Evolutionary conservation across 2,329 filamentous ascomycete genomes (phyloP), one percentile per base, ranked within the genome.

Genomic region (Fusarium sp.): DNA sequence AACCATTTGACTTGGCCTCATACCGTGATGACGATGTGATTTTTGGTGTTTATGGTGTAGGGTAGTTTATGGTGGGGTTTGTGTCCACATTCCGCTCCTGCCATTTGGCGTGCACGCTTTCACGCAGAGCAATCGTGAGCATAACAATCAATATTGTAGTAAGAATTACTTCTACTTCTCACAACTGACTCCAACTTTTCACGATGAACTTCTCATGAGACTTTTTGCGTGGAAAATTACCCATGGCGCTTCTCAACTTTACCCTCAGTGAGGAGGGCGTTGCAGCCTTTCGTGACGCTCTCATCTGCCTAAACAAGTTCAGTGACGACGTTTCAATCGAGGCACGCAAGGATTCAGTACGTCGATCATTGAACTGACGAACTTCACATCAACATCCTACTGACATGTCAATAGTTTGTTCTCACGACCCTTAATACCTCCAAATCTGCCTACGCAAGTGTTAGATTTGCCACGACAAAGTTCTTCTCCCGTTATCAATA

Each of bases 281-380:
- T 43, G 83, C 84, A 8, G 87, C 87, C 48, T 82, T 95, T 44
- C 90, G 93, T 71, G 92, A 94, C 77, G 85, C 89, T 23, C 85
- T 95, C 57, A 83, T 88, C 22, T 95, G 92, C 76, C 84, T 95
- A 25, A 87, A 87, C 74, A 93, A 93, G 78, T 94, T 95, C 80
- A 92, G 90, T 76, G 92, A 95, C 71, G 87, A 90, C 45, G 91
- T 95, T 20, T 91, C 88, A 25, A 83, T 95, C 40, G 92, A 94
- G 77, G 90, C 90, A 33, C 85, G 86, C 71, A 87, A 84, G 66
- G 90, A 93, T 72, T 87, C 86, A 76, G 91, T 91, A 78, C 54
- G 76, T 30, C 35, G 25, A 35, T 13, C 67, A 9, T 22, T 6
- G 10, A 14, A 4, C 7, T 2, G 4, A 10, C 6, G 11, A 27